Evolutionary conservation across 2,329 filamentous ascomycete species (phyloP).

Genomic region (Proliferodiscus dingleyae): DNA sequence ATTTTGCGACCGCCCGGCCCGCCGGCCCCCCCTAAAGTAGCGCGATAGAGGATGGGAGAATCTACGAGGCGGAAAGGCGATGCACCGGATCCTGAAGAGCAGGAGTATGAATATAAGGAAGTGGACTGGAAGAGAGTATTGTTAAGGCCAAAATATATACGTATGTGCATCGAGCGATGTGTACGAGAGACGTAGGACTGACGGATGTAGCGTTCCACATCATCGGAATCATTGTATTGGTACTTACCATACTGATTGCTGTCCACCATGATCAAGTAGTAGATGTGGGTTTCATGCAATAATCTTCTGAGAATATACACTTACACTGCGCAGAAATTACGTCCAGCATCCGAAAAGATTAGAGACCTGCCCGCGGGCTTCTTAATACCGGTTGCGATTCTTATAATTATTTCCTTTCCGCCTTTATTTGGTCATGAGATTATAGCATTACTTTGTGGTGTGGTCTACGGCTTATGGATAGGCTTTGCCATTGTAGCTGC

Average conservation of each 20-base stretch:
- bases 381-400: constrained; percentile 36
- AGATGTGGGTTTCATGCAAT: constrained; percentile 22
- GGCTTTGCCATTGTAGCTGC: constrained; percentile 39
- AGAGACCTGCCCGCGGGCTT: constrained; percentile 36
- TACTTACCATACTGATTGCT: constrained; percentile 33
- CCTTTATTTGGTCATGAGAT: constrained; percentile 40
- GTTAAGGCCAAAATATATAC: constrained; percentile 34
- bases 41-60: constrained; percentile 1
- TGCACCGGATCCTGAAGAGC: constrained; percentile 4
- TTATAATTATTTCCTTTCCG: constrained; percentile 38
- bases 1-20: not conserved
- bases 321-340: constrained; percentile 25
- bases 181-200: not conserved
- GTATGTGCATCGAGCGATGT: constrained; percentile 9
- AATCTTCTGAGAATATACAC: not conserved
- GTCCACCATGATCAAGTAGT: constrained; percentile 38
- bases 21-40: not conserved
- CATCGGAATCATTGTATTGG: constrained; percentile 27
- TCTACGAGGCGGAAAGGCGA: constrained; percentile 4
- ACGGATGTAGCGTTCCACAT: constrained; percentile 26
- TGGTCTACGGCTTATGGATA: constrained; percentile 39
- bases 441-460: constrained; percentile 37
- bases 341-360: constrained; percentile 35
- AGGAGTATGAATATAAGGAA: constrained; percentile 33
- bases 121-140: constrained; percentile 35